Evolutionary conservation across 2,329 filamentous ascomycete genomes (phyloP).

Genomic region (Plenodomus tracheiphilus): DNA sequence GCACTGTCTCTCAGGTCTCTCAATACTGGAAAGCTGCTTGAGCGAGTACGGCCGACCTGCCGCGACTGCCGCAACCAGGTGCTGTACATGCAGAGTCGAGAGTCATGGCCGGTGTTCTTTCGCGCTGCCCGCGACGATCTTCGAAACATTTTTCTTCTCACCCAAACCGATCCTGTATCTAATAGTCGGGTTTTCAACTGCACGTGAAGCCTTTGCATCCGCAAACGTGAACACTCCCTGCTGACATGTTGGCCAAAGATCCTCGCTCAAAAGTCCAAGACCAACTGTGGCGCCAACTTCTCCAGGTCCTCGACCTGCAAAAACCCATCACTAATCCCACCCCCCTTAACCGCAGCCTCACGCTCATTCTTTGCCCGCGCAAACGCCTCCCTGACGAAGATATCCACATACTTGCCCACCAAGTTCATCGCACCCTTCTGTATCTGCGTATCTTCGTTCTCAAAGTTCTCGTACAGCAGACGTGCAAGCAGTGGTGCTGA

Average conservation of each 20-base stretch:
- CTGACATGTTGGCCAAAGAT: too few relatives aligned
- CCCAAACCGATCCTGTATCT: neutral
- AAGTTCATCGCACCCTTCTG: constrained; percentile 60
- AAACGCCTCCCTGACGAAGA: constrained; percentile 88
- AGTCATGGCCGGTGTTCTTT: neutral
- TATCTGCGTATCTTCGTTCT: constrained; percentile 48
- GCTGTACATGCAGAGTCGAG: neutral
- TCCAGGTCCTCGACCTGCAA: constrained; percentile 89
- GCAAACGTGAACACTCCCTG: neutral
- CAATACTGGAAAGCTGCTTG: too few relatives aligned
- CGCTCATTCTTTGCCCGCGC: constrained; percentile 76
- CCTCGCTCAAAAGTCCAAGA: constrained; percentile 75
- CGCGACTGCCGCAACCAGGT: neutral
- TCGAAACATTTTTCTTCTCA: neutral
- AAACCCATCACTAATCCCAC: constrained; percentile 59
- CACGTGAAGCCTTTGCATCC: too few relatives aligned
- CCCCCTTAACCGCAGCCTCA: constrained; percentile 46
- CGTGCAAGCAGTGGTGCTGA: constrained; percentile 74
- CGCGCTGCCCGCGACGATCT: neutral
- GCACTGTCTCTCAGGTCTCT: too few relatives aligned
- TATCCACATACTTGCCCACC: constrained; percentile 83
- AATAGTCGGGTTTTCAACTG: neutral
- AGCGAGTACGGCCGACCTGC: too few relatives aligned
- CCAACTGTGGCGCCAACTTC: constrained; percentile 79
- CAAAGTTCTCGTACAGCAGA: constrained; percentile 79